Conservation (phyloP, 2,329 filamentous ascomycete species). For the Ascochyta clinopodiicola region DNA sequence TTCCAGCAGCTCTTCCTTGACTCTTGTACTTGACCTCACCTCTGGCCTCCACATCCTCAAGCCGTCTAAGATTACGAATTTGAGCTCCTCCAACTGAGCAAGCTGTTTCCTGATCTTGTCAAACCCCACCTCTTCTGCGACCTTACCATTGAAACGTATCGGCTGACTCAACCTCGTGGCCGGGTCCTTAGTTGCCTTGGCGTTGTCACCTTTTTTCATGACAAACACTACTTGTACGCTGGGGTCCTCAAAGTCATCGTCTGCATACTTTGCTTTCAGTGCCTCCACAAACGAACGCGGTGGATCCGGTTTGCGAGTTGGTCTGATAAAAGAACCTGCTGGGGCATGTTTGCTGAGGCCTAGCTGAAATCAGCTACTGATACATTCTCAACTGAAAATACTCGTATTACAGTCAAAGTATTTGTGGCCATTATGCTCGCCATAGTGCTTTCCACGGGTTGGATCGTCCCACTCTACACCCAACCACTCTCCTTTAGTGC, state of each 20-base stretch:
- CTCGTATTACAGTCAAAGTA: slow-evolving; percentile 77
- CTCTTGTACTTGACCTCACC: slow-evolving; percentile 24
- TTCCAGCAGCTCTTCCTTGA: slow-evolving; percentile 20
- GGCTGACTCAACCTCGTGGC: slow-evolving; percentile 49
- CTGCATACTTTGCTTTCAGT: slow-evolving; percentile 82
- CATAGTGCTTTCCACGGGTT: slow-evolving; percentile 86
- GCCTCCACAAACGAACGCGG: slow-evolving; percentile 79
- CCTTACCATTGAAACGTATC: slow-evolving; percentile 78
- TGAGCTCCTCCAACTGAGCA: slow-evolving; percentile 77
- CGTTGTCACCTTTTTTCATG: slow-evolving; percentile 25
- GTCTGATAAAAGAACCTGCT: slow-evolving; percentile 86
- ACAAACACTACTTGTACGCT: slow-evolving; percentile 41
- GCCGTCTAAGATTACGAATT: slow-evolving; percentile 82
- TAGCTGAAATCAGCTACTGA: slow-evolving; percentile 43
- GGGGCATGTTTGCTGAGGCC: slow-evolving; percentile 68
- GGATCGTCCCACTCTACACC: slow-evolving; percentile 97
- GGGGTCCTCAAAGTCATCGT: slow-evolving; percentile 55
- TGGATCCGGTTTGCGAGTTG: slow-evolving; percentile 71
- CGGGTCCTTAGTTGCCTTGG: slow-evolving; percentile 23
- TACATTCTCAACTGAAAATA: neutral
- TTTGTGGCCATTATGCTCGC: slow-evolving; percentile 75
- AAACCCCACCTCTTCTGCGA: slow-evolving; percentile 92
- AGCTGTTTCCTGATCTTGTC: slow-evolving; percentile 87
- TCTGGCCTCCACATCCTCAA: slow-evolving; percentile 62
- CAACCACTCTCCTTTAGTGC: slow-evolving; percentile 81